Evolutionary conservation across 306 rosid species (phyloP), one percentile per base, ranked within the genome.

Genomic region (Cucumis hystrix): DNA sequence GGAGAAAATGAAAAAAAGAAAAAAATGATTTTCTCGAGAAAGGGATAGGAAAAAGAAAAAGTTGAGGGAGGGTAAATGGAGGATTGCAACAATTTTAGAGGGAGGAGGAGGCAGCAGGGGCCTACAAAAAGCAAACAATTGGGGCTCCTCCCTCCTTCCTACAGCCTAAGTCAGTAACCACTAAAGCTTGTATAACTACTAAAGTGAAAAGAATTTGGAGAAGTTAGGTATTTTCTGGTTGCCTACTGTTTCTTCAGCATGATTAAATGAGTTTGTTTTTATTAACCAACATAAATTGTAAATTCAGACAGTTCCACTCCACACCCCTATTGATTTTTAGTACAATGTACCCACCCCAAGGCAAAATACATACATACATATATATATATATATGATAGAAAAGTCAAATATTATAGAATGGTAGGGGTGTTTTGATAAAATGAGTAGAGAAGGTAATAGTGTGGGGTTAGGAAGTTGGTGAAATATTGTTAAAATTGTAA

Each of bases 151-250:
- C 75, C 77, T 10, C 45, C 85, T 17, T 64, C 75, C 14, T 87
- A 61, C 8, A 23, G 5, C 37, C 35, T 6, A 35, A 4, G 37
- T 59, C 64, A 84, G 85, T 89, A 86, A 88, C 97, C 87, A 88
- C 96, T 87, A 85, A 88, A 87, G 91, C 45, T 4, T 59, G 37
- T 33, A 78, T 83, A 87, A 90, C 87, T 83, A 88, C 84, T 87
- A 79, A 84, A 75, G 86, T 69, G 88, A 87, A 86, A 79, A 80
- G 96, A 88, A 78, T 77, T 83, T 70, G 80, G 62, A 30, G 56
- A 89, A 87, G 93, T 86, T 88, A 73, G 96, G 97, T 93, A 87
- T 82, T 91, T 88, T 86, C 82, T 83, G 83, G 87, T 87, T 86
- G 75, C 28, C 54, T 20, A 86, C 89, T 81, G 80, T 84, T 64